A percentile compares a stretch with the other conserved stretches of the same genome.
Conservation (phyloP, 1,284 basidiomycete genomes). For the Ustilago trichophora region DNA sequence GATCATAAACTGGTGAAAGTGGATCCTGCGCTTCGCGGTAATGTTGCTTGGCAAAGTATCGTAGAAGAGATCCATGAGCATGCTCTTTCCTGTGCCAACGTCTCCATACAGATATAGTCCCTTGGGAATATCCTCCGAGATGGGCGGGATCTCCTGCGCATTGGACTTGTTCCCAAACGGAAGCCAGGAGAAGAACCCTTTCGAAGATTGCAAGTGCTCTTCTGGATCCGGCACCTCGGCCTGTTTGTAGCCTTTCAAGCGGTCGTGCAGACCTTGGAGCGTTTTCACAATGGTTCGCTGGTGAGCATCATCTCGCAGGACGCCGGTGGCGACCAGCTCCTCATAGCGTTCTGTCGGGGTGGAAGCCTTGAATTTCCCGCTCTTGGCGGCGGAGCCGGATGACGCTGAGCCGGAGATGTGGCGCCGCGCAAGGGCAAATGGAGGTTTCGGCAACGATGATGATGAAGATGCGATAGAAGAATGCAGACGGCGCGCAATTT, state of each 20-base stretch:
- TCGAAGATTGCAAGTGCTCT: constrained; percentile 32
- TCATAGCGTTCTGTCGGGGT: constrained; percentile 77
- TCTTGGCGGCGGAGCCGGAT: constrained; percentile 11
- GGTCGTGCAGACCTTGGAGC: constrained; percentile 81
- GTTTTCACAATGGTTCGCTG: constrained; percentile 84
- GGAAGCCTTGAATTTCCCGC: constrained; percentile 17
- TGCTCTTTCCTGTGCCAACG: constrained; percentile 90
- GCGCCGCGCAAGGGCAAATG: not conserved
- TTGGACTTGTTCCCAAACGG: constrained; percentile 30
- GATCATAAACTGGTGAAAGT: constrained; percentile 93
- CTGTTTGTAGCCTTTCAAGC: constrained; percentile 74
- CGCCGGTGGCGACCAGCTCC: constrained; percentile 76
- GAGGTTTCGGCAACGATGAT: not conserved
- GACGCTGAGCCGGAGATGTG: constrained; percentile 4
- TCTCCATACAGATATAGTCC: constrained; percentile 97
- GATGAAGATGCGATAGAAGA: not conserved
- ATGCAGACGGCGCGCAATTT: not conserved
- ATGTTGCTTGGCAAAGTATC: constrained; percentile 82
- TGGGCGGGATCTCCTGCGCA: constrained; percentile 32
- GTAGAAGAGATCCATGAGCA: constrained; percentile 98
- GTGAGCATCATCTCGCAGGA: constrained; percentile 80
- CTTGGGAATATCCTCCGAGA: constrained; percentile 75
- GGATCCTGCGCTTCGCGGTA: constrained; percentile 81
- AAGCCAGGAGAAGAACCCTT: constrained; percentile 43
- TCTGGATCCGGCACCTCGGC: constrained; percentile 49